Conservation (phyloP, 2,329 filamentous ascomycete genomes). For the Calonectria naviculata region DNA sequence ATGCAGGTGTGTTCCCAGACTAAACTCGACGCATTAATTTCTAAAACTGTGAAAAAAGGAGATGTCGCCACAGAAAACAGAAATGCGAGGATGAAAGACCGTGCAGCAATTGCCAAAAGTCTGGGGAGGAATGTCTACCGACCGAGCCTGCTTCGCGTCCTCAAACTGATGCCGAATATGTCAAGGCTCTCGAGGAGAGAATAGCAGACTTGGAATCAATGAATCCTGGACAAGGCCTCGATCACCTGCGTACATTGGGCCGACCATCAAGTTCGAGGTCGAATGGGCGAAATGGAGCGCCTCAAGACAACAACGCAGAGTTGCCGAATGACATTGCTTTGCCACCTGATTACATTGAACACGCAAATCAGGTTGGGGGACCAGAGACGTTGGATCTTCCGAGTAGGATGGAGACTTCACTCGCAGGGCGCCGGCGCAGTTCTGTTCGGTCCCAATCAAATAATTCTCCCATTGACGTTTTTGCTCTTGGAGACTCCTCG, state of each 20-base stretch:
- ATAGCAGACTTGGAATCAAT: conserved; percentile 30
- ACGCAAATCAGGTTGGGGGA: not conserved
- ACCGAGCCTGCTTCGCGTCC: conserved; percentile 30
- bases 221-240: conserved; percentile 29
- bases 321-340: not conserved
- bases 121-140: conserved; percentile 33
- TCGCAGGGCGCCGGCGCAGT: not conserved
- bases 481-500: not conserved
- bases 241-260: conserved; percentile 23
- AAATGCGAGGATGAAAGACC: conserved; percentile 37
- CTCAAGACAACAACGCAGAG: not conserved
- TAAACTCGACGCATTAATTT: not conserved
- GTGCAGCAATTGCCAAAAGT: conserved; percentile 37
- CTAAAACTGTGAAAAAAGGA: not conserved
- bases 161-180: conserved; percentile 28
- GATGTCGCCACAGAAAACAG: conserved; percentile 39
- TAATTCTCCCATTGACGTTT: not conserved
- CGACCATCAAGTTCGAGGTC: not conserved
- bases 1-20: conserved; percentile 19
- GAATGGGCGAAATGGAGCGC: not conserved
- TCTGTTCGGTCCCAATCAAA: not conserved
- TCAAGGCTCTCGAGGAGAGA: conserved; percentile 30
- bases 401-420: not conserved
- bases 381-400: not conserved
- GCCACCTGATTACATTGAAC: not conserved